Conservation (phyloP, 2,329 filamentous ascomycete genomes). For the Septoria linicola region DNA sequence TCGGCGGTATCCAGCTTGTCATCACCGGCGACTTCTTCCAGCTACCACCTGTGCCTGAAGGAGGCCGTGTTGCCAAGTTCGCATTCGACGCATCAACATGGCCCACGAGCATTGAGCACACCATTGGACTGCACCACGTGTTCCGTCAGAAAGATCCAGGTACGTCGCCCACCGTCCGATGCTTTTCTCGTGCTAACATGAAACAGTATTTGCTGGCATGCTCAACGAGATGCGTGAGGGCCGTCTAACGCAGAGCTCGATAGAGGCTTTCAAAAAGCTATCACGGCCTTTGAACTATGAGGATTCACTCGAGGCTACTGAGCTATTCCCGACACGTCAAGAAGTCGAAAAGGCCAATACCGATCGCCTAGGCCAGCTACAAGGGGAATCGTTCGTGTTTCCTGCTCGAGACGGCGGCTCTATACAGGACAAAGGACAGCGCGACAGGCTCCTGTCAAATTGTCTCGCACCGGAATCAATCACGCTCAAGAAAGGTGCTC, state of each 20-base stretch:
- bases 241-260: conserved; percentile 71
- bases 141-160: conserved; percentile 89
- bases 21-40: conserved; percentile 99
- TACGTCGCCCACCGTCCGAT: conserved; percentile 38
- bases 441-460: conserved; percentile 77
- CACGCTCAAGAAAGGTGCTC: conserved; percentile 82
- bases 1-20: conserved; percentile 92
- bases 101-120: conserved; percentile 90
- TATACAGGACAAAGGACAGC: conserved; percentile 62
- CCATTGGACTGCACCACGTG: conserved; percentile 89
- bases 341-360: conserved; percentile 89
- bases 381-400: conserved; percentile 67
- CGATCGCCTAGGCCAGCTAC: conserved; percentile 67
- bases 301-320: conserved; percentile 78
- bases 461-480: conserved; percentile 89
- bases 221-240: conserved; percentile 97
- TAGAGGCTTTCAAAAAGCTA: conserved; percentile 72
- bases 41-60: conserved; percentile 86
- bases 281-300: conserved; percentile 68
- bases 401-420: conserved; percentile 72
- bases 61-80: conserved; percentile 73
- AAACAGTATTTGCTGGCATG: conserved; percentile 79
- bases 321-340: conserved; percentile 84
- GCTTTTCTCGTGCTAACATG: conserved; percentile 31
- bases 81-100: conserved; percentile 91